phyloP scores from a whole-genome alignment of 2,329 filamentous ascomycete species.

The Exophiala bonariae region DNA sequence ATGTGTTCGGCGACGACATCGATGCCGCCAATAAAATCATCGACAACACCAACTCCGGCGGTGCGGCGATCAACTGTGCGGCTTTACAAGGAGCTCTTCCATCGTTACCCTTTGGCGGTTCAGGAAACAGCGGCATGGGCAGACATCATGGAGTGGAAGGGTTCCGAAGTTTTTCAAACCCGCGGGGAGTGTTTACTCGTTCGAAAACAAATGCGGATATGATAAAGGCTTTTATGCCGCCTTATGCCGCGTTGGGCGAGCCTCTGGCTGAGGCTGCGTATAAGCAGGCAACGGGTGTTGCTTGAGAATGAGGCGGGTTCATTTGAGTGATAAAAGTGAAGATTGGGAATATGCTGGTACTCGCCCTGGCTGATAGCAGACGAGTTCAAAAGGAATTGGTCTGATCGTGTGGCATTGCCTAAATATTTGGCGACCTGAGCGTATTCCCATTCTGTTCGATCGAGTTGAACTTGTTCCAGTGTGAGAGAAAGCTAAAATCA shows the following conservation, averaged over 20 bases:
- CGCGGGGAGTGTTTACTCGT: slow-evolving; percentile 7
- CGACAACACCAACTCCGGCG: slow-evolving; percentile 45
- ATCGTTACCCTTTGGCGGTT: slow-evolving; percentile 49
- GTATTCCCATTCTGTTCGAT: not conserved
- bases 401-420: not conserved
- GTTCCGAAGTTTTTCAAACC: slow-evolving; percentile 31
- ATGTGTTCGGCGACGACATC: slow-evolving; percentile 40
- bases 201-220: not conserved
- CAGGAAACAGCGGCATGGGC: slow-evolving; percentile 51
- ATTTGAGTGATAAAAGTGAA: too few species aligned
- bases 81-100: slow-evolving; percentile 45
- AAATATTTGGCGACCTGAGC: not conserved
- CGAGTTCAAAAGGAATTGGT: too few species aligned
- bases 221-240: slow-evolving; percentile 6
- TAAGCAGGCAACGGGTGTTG: slow-evolving; percentile 1
- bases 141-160: slow-evolving; percentile 52
- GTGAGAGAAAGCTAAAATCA: not conserved
- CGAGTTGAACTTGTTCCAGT: not conserved
- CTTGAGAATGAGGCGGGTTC: not conserved
- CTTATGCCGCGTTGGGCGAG: slow-evolving; percentile 3
- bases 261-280: slow-evolving; percentile 5
- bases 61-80: slow-evolving; percentile 52
- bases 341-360: too few species aligned
- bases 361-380: too few species aligned
- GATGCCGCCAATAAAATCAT: slow-evolving; percentile 36